Percentiles rank a stretch among this genome's conserved stretches.
phyloP scores from a whole-genome alignment of 2,329 filamentous ascomycete species.

The Rutstroemia sp. region DNA sequence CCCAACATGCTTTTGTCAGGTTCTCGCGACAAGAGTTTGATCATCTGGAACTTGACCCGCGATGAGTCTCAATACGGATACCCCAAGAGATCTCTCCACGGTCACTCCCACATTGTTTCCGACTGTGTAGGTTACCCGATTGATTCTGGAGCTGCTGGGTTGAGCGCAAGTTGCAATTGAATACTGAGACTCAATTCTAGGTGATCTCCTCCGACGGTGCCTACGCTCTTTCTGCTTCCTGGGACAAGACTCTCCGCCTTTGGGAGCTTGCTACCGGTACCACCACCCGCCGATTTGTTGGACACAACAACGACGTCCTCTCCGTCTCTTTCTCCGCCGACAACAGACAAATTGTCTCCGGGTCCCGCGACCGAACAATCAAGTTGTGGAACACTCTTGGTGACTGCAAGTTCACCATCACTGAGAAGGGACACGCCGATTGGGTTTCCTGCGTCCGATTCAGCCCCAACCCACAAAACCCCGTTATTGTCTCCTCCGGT shows the following conservation, averaged over 20 bases:
- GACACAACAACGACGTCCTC: slow-evolving; percentile 98
- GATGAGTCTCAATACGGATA: slow-evolving; percentile 97
- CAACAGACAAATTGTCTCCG: slow-evolving; percentile 99
- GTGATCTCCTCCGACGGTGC: slow-evolving; percentile 99
- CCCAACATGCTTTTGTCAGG: slow-evolving; percentile 99
- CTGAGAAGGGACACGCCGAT: slow-evolving; percentile 99
- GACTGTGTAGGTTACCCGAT: slow-evolving; percentile 77
- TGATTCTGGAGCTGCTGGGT: slow-evolving; percentile 4
- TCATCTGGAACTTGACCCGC: slow-evolving; percentile 99
- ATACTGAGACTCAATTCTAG: slow-evolving; percentile 44
- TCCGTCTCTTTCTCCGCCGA: slow-evolving; percentile 99
- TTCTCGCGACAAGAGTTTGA: slow-evolving; percentile 96
- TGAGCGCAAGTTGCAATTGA: slow-evolving; percentile 17
- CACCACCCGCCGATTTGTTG: slow-evolving; percentile 97
- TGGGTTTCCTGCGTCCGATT: slow-evolving; percentile 99
- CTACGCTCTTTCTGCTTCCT: slow-evolving; percentile 96
- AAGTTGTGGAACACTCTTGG: slow-evolving; percentile 99
- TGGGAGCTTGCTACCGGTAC: slow-evolving; percentile 98
- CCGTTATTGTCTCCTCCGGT: slow-evolving; percentile 94
- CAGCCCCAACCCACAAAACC: slow-evolving; percentile 99
- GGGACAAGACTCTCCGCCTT: slow-evolving; percentile 99
- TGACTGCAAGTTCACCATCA: slow-evolving; percentile 99
- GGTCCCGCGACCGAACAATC: slow-evolving; percentile 96
- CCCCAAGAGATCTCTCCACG: slow-evolving; percentile 97
- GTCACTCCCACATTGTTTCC: slow-evolving; percentile 99